Conservation (phyloP, 495 filamentous ascomycete genomes). For the Aspergillus cristatus region DNA sequence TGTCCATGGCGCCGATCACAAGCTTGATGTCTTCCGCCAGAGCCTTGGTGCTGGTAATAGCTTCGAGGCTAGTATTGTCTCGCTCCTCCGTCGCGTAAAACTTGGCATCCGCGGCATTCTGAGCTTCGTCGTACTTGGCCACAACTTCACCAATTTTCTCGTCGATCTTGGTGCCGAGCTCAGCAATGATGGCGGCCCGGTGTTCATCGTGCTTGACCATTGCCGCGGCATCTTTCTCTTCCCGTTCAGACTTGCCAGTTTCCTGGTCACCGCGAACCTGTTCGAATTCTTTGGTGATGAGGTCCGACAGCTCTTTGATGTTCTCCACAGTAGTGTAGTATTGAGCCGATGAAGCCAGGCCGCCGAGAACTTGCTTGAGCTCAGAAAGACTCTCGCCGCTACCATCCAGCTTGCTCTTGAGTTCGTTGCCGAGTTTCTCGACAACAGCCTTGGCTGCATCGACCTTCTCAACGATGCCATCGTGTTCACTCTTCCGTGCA, state of each 20-base stretch:
- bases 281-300: conserved; percentile 73
- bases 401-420: conserved; percentile 52
- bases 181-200: conserved; percentile 45
- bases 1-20: conserved; percentile 74
- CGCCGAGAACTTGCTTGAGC: conserved; percentile 51
- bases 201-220: conserved; percentile 61
- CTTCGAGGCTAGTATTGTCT: conserved; percentile 55
- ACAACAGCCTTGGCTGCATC: conserved; percentile 48
- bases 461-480: conserved; percentile 48
- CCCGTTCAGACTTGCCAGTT: conserved; percentile 60
- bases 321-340: conserved; percentile 49
- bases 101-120: conserved; percentile 58
- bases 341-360: conserved; percentile 51
- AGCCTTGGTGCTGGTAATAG: conserved; percentile 60
- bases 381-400: conserved; percentile 46
- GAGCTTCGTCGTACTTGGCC: conserved; percentile 74
- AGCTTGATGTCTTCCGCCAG: conserved; percentile 78
- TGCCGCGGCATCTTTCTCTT: conserved; percentile 63
- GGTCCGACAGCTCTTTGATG: conserved; percentile 71
- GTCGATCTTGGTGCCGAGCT: conserved; percentile 60
- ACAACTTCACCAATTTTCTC: conserved; percentile 69
- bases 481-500: conserved; percentile 59
- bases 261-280: conserved; percentile 60
- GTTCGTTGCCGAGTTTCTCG: conserved; percentile 54
- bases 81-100: conserved; percentile 57